phyloP scores from a whole-genome alignment of 441 rosid species.

The Cnidoscolus chayamansa region DNA sequence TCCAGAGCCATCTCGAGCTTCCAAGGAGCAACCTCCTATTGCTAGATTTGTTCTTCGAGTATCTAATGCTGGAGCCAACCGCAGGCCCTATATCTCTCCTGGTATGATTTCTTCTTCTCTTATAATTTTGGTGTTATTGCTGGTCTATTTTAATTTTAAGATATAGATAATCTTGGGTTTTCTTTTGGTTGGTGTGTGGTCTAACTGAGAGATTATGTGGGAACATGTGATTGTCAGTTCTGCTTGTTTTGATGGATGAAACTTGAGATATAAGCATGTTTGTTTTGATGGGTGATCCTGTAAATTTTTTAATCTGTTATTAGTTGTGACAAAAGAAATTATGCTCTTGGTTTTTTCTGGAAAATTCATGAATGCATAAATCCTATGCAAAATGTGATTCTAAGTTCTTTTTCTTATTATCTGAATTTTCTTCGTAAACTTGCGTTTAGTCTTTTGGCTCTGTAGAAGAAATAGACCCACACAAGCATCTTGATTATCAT shows the following conservation, averaged over 20 bases:
- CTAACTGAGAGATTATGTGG: neutral
- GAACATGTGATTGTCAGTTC: neutral
- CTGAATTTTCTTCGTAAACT: neutral
- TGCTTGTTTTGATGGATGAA: neutral
- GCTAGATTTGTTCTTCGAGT: conserved; percentile 34
- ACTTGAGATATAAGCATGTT: neutral
- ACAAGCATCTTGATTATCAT: neutral
- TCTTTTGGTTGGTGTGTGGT: too few relatives aligned
- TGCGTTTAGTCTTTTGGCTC: neutral
- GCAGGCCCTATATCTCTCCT: conserved; percentile 54
- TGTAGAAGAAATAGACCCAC: neutral
- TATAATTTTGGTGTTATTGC: neutral
- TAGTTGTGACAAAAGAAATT: neutral
- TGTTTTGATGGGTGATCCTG: neutral
- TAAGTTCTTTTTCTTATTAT: neutral
- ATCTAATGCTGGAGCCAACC: conserved; percentile 50
- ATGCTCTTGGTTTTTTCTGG: neutral
- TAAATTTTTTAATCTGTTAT: neutral
- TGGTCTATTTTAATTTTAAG: neutral
- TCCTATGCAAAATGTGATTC: neutral
- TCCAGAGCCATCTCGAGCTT: conserved; percentile 63
- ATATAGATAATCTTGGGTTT: neutral
- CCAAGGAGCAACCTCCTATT: conserved; percentile 77
- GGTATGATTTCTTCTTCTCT: conserved; percentile 28
- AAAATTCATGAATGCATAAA: neutral